phyloP scores from a whole-genome alignment of 139 green algal genomes.

The Closterium sp. region DNA sequence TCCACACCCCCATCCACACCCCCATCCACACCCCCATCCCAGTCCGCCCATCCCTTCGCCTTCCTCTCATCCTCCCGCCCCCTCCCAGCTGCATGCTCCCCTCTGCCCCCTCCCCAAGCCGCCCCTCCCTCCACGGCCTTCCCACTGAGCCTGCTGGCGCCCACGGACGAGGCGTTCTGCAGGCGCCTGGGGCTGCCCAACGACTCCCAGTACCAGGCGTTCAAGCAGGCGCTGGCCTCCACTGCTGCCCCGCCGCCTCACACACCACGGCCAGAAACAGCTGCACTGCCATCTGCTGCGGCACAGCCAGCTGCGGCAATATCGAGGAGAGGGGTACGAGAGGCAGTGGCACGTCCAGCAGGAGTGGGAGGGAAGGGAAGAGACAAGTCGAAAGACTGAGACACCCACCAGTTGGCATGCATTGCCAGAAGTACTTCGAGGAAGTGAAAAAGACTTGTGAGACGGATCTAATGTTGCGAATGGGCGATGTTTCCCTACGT shows the following conservation, averaged over 20 bases:
- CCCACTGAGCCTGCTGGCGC: neutral
- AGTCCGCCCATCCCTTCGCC: neutral
- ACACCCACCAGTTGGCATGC: too few relatives aligned
- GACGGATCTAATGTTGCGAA: too few relatives aligned
- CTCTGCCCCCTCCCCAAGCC: neutral
- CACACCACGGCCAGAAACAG: too few relatives aligned
- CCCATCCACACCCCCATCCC: too few relatives aligned
- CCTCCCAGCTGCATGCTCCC: neutral
- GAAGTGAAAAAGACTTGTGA: too few relatives aligned
- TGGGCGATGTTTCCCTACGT: too few relatives aligned
- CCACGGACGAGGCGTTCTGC: slow-evolving; percentile 30
- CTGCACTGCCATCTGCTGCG: neutral
- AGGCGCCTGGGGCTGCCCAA: neutral
- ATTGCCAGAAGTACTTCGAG: too few relatives aligned
- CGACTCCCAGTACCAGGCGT: neutral
- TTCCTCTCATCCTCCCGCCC: neutral
- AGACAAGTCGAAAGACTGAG: too few relatives aligned
- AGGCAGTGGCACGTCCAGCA: neutral
- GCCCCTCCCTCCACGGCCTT: neutral
- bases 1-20: neutral
- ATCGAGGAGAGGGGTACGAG: neutral
- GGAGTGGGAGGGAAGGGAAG: too few relatives aligned
- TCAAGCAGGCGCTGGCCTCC: neutral
- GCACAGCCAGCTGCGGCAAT: neutral
- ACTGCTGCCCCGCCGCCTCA: neutral